A percentile compares a stretch with the other conserved stretches of the same genome.
Evolutionary conservation across 1,139 yeast genomes (phyloP).

Genomic region (Hansenula lynferdii): DNA sequence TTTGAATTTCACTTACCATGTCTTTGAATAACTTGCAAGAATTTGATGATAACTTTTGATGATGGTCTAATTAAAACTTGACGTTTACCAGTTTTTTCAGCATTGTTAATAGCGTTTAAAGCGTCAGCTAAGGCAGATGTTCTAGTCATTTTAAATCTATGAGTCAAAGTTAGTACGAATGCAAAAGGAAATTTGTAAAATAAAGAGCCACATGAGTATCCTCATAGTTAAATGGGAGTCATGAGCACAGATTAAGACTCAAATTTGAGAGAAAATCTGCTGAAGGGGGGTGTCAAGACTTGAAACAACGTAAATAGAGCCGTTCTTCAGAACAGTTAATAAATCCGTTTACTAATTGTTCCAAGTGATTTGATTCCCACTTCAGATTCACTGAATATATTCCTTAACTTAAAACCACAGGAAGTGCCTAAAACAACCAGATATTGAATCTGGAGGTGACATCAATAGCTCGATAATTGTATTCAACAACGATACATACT

Average conservation of each 20-base stretch:
- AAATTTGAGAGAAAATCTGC: conserved; percentile 9
- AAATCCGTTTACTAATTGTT: conserved; percentile 8
- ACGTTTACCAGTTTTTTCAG: conserved; percentile 99
- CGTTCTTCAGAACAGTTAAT: conserved; percentile 17
- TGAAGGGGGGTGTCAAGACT: conserved; percentile 31
- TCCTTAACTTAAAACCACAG: background rate
- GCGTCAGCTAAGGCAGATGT: conserved; percentile 99
- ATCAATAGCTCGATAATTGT: conserved; percentile 4
- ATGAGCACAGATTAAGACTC: conserved; percentile 26
- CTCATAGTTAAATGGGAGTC: conserved; percentile 29
- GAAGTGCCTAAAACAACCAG: background rate
- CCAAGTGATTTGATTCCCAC: conserved; percentile 22
- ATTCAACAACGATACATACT: background rate
- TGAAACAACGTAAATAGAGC: conserved; percentile 12
- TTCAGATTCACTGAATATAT: conserved; percentile 9
- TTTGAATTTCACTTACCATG: conserved; percentile 55
- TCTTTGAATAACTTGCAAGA: conserved; percentile 95
- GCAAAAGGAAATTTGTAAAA: conserved; percentile 1
- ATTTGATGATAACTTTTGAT: conserved; percentile 96
- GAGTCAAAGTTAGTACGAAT: conserved; percentile 12
- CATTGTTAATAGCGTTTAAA: conserved; percentile 96
- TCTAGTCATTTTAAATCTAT: conserved; percentile 72
- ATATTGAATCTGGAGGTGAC: no score
- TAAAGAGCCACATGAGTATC: conserved; percentile 38
- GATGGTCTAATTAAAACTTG: conserved; percentile 99